phyloP scores from a whole-genome alignment of 2,329 filamentous ascomycete species.

The Xylaria sp. region DNA sequence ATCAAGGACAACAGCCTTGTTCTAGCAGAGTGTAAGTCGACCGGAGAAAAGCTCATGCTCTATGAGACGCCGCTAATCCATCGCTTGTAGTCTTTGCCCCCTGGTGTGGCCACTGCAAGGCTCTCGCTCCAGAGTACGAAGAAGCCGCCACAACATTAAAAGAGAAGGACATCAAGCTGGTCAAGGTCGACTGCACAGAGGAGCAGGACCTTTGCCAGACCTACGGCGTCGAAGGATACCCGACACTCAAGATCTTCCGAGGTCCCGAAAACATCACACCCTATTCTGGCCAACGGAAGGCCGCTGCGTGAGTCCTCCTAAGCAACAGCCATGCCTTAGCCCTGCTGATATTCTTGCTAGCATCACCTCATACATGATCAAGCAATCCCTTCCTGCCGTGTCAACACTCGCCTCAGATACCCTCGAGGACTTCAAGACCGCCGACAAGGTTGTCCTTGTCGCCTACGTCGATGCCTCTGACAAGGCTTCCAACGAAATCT shows the following conservation, averaged over 20 bases:
- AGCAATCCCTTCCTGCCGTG: slow-evolving; percentile 94
- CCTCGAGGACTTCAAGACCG: slow-evolving; percentile 94
- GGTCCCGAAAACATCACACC: slow-evolving; percentile 82
- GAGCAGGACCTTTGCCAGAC: slow-evolving; percentile 90
- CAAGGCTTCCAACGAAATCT: slow-evolving; percentile 89
- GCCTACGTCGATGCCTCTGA: slow-evolving; percentile 84
- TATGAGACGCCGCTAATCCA: slow-evolving; percentile 49
- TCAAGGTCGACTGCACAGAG: slow-evolving; percentile 94
- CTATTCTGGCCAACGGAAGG: slow-evolving; percentile 91
- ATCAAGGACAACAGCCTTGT: slow-evolving; percentile 87
- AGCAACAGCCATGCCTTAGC: neutral
- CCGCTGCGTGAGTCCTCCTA: slow-evolving; percentile 68
- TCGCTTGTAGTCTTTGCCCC: slow-evolving; percentile 80
- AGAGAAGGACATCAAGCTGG: slow-evolving; percentile 86
- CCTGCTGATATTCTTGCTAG: slow-evolving; percentile 50
- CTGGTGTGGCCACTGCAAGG: slow-evolving; percentile 99
- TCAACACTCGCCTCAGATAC: slow-evolving; percentile 83
- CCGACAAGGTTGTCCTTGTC: slow-evolving; percentile 95
- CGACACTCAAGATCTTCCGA: slow-evolving; percentile 98
- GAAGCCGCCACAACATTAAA: slow-evolving; percentile 84
- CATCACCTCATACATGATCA: slow-evolving; percentile 91
- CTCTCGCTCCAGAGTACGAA: slow-evolving; percentile 92
- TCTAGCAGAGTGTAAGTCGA: slow-evolving; percentile 84
- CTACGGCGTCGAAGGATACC: slow-evolving; percentile 95
- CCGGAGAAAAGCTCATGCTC: slow-evolving; percentile 33